Base-by-base conservation (phyloP, 2,329 filamentous ascomycete species). In the Lachnellula subtilissima region DNA sequence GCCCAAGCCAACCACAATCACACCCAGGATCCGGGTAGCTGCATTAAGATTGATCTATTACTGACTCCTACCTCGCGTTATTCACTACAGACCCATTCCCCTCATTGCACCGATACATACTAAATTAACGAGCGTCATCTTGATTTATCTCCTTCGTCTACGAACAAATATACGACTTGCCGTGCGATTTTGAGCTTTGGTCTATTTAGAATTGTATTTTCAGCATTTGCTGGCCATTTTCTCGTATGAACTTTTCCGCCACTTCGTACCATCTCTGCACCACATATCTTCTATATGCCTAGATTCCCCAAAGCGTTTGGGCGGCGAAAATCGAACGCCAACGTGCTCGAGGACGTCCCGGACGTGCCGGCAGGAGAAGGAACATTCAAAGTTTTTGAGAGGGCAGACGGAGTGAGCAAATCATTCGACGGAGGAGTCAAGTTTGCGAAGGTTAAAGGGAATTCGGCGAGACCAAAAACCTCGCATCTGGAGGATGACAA, bases 381-480 rank as follows among this genome's bases (percentile, higher is more conserved):
- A 39, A 63, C 66, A 23, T 71, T 71, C 58, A 69, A 69, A 50
- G 69, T 71, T 19, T 70, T 71, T 56, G 69, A 71, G 46, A 62
- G 69, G 11, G 48, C 64, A 28, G 65, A 65, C 28, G 48, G 48
- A 19, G 57, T 42, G 5, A 63, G 58, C 55, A 65, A 59, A 53
- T 68, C 67, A 6, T 70, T 70, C 49, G 69, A 70, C 59, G 67
- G 65, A 28, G 68, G 67, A 39, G 48, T 59, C 5, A 70, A 68
- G 50, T 61, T 69, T 56, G 56, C 54, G 2, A 66, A 64, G 52
- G 48, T 58, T 23, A 60, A 55, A 35, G 37, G 54, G 39, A 39
- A 56, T 22, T 14, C 49, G 17, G 55, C 43, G 12, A 64, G 65
- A 52, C 58, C 62, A 36, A 61, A 57, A 25, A 65, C 62, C 28